Conservation (phyloP, 2,329 filamentous ascomycete genomes). For the Parafenestella ontariensis region DNA sequence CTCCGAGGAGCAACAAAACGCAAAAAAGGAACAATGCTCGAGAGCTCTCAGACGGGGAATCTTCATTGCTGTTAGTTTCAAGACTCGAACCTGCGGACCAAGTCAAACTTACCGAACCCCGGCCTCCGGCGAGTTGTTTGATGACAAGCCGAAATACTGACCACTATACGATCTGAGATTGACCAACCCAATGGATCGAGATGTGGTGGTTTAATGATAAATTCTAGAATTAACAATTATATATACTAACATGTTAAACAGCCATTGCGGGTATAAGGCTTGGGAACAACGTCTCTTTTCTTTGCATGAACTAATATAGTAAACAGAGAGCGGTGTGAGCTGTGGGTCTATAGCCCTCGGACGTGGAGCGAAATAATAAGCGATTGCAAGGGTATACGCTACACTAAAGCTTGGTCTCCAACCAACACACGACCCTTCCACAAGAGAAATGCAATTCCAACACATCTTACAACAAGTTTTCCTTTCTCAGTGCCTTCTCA, state of each 20-base stretch:
- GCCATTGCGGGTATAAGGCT: neutral
- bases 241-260: neutral
- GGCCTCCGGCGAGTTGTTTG: conserved; percentile 17
- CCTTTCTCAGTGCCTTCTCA: neutral
- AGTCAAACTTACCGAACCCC: neutral
- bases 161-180: conserved; percentile 25
- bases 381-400: conserved; percentile 13
- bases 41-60: neutral
- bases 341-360: too few species aligned
- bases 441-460: neutral
- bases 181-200: neutral
- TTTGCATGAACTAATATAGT: too few species aligned
- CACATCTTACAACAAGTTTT: neutral
- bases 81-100: neutral
- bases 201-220: conserved; percentile 8
- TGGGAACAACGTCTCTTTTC: too few species aligned
- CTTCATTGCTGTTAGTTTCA: neutral
- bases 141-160: conserved; percentile 30
- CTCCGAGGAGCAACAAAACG: neutral
- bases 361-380: too few species aligned
- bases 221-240: neutral
- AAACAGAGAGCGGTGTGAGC: neutral
- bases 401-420: conserved; percentile 1
- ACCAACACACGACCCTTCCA: neutral
- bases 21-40: neutral